phyloP scores from a whole-genome alignment of 2,329 filamentous ascomycete genomes.

The Xylariaceae sp. region DNA sequence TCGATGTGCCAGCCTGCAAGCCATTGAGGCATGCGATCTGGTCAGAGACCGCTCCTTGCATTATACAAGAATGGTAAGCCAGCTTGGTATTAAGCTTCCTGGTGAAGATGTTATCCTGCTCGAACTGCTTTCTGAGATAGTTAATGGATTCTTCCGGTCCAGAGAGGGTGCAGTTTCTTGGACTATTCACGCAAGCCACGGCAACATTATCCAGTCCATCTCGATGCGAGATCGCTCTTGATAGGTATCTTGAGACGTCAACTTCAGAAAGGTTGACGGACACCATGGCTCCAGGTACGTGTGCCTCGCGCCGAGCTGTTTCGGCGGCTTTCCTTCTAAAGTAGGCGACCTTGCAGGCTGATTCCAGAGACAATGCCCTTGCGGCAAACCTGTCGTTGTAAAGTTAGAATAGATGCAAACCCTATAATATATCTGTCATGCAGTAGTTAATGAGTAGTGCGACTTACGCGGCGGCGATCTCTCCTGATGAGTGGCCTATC shows the following conservation, averaged over 20 bases:
- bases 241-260: conserved; percentile 14
- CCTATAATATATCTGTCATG: too few relatives aligned
- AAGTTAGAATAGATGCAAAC: too few relatives aligned
- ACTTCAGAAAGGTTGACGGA: conserved; percentile 20
- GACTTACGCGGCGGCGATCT: conserved; percentile 30
- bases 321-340: conserved; percentile 23
- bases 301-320: conserved; percentile 12
- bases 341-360: conserved; percentile 27
- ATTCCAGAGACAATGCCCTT: conserved; percentile 16
- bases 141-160: conserved; percentile 20
- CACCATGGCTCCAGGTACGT: conserved; percentile 20
- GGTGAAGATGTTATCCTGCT: conserved; percentile 21
- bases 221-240: conserved; percentile 10
- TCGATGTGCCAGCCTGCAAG: conserved; percentile 6
- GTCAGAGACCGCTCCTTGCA: conserved; percentile 18
- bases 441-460: too few relatives aligned
- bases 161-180: conserved; percentile 22
- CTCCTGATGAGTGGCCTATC: conserved; percentile 29
- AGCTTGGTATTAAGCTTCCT: conserved; percentile 23
- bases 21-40: conserved; percentile 15
- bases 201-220: too few relatives aligned
- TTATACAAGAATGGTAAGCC: conserved; percentile 21
- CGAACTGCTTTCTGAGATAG: conserved; percentile 15
- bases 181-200: conserved; percentile 27
- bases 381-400: conserved; percentile 16